Conservation (phyloP, 768 basidiomycete genomes). For the Pholiota conissans region DNA sequence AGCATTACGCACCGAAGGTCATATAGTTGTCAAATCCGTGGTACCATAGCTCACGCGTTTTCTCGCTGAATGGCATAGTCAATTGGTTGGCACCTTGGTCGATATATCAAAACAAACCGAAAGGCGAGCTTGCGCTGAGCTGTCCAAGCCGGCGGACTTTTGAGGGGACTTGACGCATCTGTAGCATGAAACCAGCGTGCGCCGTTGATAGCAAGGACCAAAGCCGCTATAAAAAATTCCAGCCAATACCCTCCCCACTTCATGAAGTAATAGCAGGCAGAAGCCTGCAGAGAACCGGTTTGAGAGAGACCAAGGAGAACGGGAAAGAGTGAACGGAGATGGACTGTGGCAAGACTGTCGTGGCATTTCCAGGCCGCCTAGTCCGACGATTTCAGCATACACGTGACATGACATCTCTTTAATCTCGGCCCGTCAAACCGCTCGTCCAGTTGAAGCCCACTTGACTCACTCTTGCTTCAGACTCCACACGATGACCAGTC, state of each 20-base stretch:
- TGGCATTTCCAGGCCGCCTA: slow-evolving; percentile 21
- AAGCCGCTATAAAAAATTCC: slow-evolving; percentile 40
- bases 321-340: background rate
- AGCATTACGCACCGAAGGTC: slow-evolving; percentile 57
- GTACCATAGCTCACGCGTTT: slow-evolving; percentile 79
- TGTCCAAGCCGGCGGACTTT: slow-evolving; percentile 47
- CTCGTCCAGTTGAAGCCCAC: too few species aligned
- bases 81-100: background rate
- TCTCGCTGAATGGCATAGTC: slow-evolving; percentile 45
- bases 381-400: background rate
- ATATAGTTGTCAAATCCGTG: slow-evolving; percentile 92
- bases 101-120: slow-evolving; percentile 41
- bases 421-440: slow-evolving; percentile 3
- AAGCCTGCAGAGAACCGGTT: slow-evolving; percentile 12
- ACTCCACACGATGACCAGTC: slow-evolving; percentile 41
- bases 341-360: slow-evolving; percentile 22
- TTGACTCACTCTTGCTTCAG: background rate
- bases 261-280: slow-evolving; percentile 33
- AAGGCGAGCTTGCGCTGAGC: slow-evolving; percentile 52
- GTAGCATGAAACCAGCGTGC: slow-evolving; percentile 29
- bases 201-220: slow-evolving; percentile 38
- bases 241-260: slow-evolving; percentile 56
- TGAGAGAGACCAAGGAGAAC: slow-evolving; percentile 5
- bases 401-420: slow-evolving; percentile 18
- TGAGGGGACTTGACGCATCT: slow-evolving; percentile 32